Conservation (phyloP, 768 basidiomycete genomes). For the Pisolithus orientalis region DNA sequence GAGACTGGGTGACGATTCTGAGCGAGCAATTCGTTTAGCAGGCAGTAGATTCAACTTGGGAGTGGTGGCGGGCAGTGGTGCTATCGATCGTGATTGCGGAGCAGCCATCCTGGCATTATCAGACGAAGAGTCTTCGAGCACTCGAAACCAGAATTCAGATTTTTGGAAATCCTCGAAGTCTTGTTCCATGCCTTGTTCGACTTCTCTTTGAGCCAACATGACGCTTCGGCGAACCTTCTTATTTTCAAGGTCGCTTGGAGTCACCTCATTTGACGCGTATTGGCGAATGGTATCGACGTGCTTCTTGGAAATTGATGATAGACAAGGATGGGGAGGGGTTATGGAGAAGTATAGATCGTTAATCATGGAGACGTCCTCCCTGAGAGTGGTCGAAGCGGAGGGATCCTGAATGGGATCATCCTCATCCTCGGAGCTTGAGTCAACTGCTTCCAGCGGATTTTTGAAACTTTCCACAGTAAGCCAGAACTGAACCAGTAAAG, state of each 20-base stretch:
- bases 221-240: slow-evolving; percentile 70
- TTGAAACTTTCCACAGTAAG: slow-evolving; percentile 96
- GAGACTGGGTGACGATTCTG: slow-evolving; percentile 34
- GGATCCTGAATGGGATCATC: slow-evolving; percentile 55
- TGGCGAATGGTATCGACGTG: slow-evolving; percentile 63
- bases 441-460: slow-evolving; percentile 83
- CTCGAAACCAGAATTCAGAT: slow-evolving; percentile 91
- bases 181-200: slow-evolving; percentile 85
- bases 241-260: slow-evolving; percentile 34
- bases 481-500: slow-evolving; percentile 94
- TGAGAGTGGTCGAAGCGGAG: slow-evolving; percentile 53
- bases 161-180: slow-evolving; percentile 87
- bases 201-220: slow-evolving; percentile 77
- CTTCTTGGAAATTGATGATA: slow-evolving; percentile 61
- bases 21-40: slow-evolving; percentile 20
- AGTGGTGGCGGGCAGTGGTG: slow-evolving; percentile 5
- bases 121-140: slow-evolving; percentile 60
- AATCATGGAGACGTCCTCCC: slow-evolving; percentile 87
- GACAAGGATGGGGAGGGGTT: slow-evolving; percentile 48
- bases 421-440: slow-evolving; percentile 53
- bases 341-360: slow-evolving; percentile 81
- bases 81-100: slow-evolving; percentile 5
- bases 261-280: slow-evolving; percentile 50
- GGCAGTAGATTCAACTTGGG: slow-evolving; percentile 3
- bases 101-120: slow-evolving; percentile 9